A percentile compares a stretch with the other conserved stretches of the same genome.
These are phyloP conservation scores for Thuja plicata DNA, from an alignment of 83 land plant species.

Conservation along the genomic window DNA sequence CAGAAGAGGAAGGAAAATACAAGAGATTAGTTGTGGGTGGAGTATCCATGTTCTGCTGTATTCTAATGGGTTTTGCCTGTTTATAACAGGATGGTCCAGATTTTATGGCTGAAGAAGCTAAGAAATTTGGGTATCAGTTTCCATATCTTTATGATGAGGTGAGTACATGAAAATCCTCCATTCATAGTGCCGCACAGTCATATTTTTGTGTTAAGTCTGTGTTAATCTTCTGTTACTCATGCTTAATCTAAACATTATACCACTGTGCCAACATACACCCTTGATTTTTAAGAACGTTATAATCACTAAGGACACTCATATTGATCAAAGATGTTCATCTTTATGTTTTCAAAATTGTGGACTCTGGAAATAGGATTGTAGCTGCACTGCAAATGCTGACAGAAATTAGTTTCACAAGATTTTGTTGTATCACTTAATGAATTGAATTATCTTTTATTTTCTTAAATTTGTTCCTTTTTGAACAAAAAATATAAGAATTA, in stretches of 20 bases:
- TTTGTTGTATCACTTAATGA: background rate
- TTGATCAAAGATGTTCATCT: background rate
- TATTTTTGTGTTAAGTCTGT: no score
- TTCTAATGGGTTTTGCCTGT: background rate
- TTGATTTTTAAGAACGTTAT: background rate
- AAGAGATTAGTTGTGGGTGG: background rate
- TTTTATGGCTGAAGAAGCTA: constrained; percentile 94
- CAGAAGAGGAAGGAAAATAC: background rate
- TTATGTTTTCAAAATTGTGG: background rate
- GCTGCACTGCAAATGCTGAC: background rate
- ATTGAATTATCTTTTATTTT: background rate
- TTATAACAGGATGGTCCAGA: constrained; percentile 90
- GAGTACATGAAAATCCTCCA: background rate
- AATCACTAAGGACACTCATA: background rate
- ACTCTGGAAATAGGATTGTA: background rate
- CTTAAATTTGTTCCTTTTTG: background rate
- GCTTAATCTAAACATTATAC: background rate
- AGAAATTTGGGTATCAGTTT: constrained; percentile 67
- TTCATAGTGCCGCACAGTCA: background rate
- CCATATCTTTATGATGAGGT: constrained; percentile 99
- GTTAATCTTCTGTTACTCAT: background rate
- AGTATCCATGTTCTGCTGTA: background rate
- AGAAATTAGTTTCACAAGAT: background rate
- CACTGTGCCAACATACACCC: background rate
- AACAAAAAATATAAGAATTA: background rate